Conservation (phyloP, 345 rosid species). For the Salix dunnii region DNA sequence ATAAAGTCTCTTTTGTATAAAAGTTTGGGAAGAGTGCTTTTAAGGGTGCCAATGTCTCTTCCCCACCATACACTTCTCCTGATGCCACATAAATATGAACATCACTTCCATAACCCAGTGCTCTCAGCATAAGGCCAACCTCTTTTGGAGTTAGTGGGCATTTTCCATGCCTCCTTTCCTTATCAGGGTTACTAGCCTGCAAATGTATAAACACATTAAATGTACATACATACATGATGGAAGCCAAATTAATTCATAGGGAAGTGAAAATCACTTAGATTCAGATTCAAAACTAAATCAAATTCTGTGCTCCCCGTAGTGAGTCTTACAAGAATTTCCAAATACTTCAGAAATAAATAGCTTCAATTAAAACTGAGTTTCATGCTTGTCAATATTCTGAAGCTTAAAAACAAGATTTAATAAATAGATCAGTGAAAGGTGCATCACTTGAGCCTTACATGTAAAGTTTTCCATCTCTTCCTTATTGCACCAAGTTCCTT, state of each 20-base stretch:
- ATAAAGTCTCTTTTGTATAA: slow-evolving; percentile 76
- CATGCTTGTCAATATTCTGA: background rate
- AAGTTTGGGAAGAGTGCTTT: slow-evolving; percentile 87
- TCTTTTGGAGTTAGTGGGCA: slow-evolving; percentile 97
- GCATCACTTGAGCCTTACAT: slow-evolving; percentile 48
- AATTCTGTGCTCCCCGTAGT: background rate
- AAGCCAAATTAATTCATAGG: slow-evolving; percentile 1
- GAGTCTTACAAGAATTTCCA: background rate
- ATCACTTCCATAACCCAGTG: slow-evolving; percentile 85
- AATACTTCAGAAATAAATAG: background rate
- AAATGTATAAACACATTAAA: slow-evolving; percentile 15
- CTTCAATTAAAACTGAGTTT: background rate
- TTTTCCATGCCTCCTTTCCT: slow-evolving; percentile 92
- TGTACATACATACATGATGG: background rate
- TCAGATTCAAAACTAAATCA: background rate
- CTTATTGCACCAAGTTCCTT: slow-evolving; percentile 77
- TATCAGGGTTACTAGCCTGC: slow-evolving; percentile 75
- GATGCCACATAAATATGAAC: slow-evolving; percentile 96
- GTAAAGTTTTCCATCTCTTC: slow-evolving; percentile 96
- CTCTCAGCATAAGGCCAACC: slow-evolving; percentile 95
- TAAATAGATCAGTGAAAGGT: background rate
- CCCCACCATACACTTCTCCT: slow-evolving; percentile 91
- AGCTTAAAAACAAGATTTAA: background rate
- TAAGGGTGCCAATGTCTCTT: slow-evolving; percentile 72
- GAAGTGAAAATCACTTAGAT: background rate